A percentile compares a stretch with the other conserved stretches of the same genome.
These are phyloP conservation scores for Leccinum sublutescens DNA, from an alignment of 768 basidiomycete genomes.

Conservation along the genomic window DNA sequence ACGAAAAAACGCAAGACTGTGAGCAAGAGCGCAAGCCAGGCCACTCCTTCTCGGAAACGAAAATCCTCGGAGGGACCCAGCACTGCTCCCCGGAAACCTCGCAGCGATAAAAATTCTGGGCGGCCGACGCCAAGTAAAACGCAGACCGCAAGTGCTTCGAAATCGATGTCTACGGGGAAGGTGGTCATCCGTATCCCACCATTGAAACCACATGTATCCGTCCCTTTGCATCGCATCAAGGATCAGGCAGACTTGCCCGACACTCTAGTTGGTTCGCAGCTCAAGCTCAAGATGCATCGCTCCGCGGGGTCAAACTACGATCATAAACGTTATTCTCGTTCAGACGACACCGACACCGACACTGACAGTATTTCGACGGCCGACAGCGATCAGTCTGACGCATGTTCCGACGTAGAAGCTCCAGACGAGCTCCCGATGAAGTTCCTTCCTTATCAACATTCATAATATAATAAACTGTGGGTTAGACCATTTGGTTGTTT, in stretches of 20 bases:
- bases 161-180: conserved; percentile 23
- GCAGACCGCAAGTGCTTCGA: conserved; percentile 16
- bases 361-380: conserved; percentile 12
- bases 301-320: conserved; percentile 18
- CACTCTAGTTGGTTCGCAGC: conserved; percentile 24
- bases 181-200: conserved; percentile 28
- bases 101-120: conserved; percentile 16
- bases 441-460: conserved; percentile 10
- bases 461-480: conserved; percentile 18
- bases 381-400: conserved; percentile 30
- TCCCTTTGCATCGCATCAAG: conserved; percentile 15
- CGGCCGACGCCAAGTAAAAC: conserved; percentile 19
- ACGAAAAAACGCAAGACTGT: conserved; percentile 27
- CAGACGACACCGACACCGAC: conserved; percentile 25
- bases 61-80: conserved; percentile 25
- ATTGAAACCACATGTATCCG: conserved; percentile 11
- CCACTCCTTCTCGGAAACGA: conserved; percentile 19
- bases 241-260: conserved; percentile 13
- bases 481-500: conserved; percentile 9
- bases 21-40: conserved; percentile 11
- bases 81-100: conserved; percentile 33
- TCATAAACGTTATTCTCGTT: conserved; percentile 22
- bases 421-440: conserved; percentile 26
- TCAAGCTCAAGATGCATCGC: conserved; percentile 20
- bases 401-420: conserved; percentile 21